These are phyloP conservation scores for Saccharomyces paradoxus DNA, from an alignment of 805 yeast species.

Conservation along the genomic window DNA sequence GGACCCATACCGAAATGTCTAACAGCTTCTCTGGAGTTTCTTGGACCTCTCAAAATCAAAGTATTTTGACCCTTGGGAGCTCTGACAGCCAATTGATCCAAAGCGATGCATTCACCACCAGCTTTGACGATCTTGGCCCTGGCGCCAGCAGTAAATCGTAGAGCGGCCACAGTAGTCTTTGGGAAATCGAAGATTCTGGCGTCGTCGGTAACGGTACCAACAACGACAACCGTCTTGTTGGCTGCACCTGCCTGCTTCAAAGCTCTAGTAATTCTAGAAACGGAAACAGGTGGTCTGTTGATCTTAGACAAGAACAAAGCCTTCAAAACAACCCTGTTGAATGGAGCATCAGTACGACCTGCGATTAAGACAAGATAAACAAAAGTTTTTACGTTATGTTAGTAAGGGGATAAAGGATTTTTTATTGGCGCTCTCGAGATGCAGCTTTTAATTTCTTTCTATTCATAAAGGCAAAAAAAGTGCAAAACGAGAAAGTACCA, in stretches of 20 bases:
- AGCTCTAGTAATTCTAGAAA: conserved; percentile 82
- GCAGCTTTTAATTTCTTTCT: neutral
- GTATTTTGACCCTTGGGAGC: conserved; percentile 99
- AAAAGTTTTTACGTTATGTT: conserved; percentile 21
- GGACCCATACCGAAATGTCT: conserved; percentile 99
- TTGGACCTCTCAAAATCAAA: conserved; percentile 95
- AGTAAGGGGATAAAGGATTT: conserved; percentile 18
- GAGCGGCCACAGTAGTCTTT: conserved; percentile 96
- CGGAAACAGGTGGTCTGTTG: conserved; percentile 99
- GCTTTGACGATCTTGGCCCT: conserved; percentile 93
- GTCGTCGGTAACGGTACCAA: conserved; percentile 99
- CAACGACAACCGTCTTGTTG: conserved; percentile 91
- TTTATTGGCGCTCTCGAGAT: neutral
- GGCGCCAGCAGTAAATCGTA: conserved; percentile 98
- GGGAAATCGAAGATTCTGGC: conserved; percentile 89
- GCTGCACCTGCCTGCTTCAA: conserved; percentile 76
- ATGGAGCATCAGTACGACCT: conserved; percentile 98
- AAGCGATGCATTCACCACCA: conserved; percentile 99
- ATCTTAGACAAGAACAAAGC: conserved; percentile 94
- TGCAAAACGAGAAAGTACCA: neutral
- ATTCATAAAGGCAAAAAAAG: neutral
- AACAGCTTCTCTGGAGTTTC: conserved; percentile 98
- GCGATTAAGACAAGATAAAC: conserved; percentile 11
- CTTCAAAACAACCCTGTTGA: conserved; percentile 95
- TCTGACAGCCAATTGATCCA: conserved; percentile 97